Evolutionary conservation across 805 yeast genomes (phyloP), one percentile per base, ranked within the genome.

Genomic region (Candida bentonensis): DNA sequence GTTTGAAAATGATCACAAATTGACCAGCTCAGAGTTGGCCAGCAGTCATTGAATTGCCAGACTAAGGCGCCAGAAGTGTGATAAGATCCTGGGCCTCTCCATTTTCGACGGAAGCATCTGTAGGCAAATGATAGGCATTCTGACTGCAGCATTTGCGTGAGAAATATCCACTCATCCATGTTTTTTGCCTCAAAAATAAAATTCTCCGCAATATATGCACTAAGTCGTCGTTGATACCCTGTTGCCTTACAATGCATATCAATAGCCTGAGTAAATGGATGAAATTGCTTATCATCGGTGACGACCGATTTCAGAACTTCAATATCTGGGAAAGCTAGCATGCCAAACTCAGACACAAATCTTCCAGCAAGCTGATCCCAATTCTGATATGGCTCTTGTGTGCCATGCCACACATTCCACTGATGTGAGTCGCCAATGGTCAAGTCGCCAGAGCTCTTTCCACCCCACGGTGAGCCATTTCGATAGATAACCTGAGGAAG

Each of bases 381-480:
- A 50, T 70, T 58, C 48, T 73, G 78, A 49, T 72, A 72, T 47
- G 61, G 64, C 44, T 66, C 68, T 52, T 70, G 73, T 20, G 60
- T 53, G 0, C 77, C 78, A 49, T 73, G 78, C 77, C 77, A 73
- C 7, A 73, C 73, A 49, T 71, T 70, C 78, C 78, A 73, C 47
- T 72, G 76, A 49, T 73, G 78, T 2, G 68, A 57, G 50, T 73
- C 78, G 2, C 78, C 78, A 17, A 61, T 55, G 1, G 68, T 64
- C 3, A 61, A 55, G 47, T 67, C 72, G 5, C 55, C 46, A 9
- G 69, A 52, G 4, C 47, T 45, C 9, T 51, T 49, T 3, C 74
- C 71, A 21, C 74, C 69, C 63, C 66, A 70, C 1, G 78, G 78
- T 1, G 73, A 68, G 1, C 78, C 76, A 13, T 64, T 66, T 43